These are phyloP conservation scores for Tulasnella sp. DNA, from an alignment of 768 basidiomycete genomes.

Conservation along the genomic window DNA sequence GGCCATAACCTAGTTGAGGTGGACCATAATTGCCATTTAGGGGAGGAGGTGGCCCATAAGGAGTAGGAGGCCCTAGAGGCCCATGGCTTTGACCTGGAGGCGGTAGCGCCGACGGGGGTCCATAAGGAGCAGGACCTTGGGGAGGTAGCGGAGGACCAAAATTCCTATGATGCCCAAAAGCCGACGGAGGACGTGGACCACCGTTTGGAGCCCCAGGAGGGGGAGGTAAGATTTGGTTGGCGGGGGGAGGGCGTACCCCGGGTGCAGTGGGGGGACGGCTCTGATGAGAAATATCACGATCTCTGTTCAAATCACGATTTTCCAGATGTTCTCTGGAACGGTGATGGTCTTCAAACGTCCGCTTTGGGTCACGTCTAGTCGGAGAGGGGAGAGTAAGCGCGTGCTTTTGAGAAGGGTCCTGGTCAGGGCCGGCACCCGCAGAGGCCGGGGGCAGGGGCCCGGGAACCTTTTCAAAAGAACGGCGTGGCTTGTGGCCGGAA, in stretches of 20 bases:
- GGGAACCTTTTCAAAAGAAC: slow-evolving; percentile 3
- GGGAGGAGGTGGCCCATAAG: neutral
- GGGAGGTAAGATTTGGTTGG: neutral
- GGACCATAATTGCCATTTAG: slow-evolving; percentile 3
- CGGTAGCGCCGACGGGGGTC: no score
- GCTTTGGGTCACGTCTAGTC: neutral
- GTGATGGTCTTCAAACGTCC: no score
- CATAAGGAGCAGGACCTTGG: neutral
- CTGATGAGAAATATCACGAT: neutral
- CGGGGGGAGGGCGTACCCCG: neutral
- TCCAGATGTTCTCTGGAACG: no score
- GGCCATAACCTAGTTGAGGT: neutral
- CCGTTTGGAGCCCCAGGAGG: neutral
- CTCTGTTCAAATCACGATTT: no score
- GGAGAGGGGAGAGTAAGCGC: neutral
- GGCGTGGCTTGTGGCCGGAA: slow-evolving; percentile 8
- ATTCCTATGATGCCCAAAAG: neutral
- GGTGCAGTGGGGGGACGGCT: neutral
- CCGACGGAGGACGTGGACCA: neutral
- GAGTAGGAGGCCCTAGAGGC: neutral
- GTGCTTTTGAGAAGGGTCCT: no score
- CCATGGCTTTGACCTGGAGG: neutral
- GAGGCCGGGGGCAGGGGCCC: slow-evolving; percentile 3
- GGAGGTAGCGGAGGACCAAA: neutral
- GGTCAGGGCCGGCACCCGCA: no score